phyloP scores from a whole-genome alignment of 2,329 filamentous ascomycete species.

The Gaeumannomyces sp. region DNA sequence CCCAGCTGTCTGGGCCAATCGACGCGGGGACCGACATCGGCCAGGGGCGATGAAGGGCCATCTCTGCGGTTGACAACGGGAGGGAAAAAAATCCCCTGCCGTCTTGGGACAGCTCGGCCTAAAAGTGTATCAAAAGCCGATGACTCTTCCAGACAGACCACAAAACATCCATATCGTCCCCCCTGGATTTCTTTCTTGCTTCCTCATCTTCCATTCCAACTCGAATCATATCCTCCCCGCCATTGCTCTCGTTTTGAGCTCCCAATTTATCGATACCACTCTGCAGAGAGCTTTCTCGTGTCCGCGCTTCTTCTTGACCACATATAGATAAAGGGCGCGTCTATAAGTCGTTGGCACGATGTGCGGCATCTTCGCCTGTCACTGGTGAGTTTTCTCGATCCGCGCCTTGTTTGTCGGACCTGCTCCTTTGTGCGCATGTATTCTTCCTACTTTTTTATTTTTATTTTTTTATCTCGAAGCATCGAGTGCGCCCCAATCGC shows the following conservation, averaged over 20 bases:
- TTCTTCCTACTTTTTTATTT: too few relatives aligned
- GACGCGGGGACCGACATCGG: constrained; percentile 9
- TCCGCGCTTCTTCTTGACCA: background rate
- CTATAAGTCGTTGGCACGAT: constrained; percentile 40
- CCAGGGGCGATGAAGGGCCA: background rate
- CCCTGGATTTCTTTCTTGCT: background rate
- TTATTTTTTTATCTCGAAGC: background rate
- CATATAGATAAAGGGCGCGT: too few relatives aligned
- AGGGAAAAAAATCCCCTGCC: background rate
- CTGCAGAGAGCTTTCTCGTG: background rate
- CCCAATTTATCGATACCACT: background rate
- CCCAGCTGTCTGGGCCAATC: constrained; percentile 6
- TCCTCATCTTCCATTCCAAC: background rate
- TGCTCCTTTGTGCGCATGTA: background rate
- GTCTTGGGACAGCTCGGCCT: background rate
- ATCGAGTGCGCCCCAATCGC: background rate
- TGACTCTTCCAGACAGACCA: background rate
- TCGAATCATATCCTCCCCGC: background rate
- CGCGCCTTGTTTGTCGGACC: background rate
- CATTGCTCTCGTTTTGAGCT: background rate
- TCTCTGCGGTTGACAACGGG: background rate
- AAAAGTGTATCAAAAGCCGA: background rate
- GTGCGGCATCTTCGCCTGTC: constrained; percentile 97
- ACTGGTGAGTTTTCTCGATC: constrained; percentile 57
- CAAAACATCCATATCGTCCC: background rate